Evolutionary conservation across 306 rosid genomes (phyloP).

Genomic region (Vachellia pachyceras): DNA sequence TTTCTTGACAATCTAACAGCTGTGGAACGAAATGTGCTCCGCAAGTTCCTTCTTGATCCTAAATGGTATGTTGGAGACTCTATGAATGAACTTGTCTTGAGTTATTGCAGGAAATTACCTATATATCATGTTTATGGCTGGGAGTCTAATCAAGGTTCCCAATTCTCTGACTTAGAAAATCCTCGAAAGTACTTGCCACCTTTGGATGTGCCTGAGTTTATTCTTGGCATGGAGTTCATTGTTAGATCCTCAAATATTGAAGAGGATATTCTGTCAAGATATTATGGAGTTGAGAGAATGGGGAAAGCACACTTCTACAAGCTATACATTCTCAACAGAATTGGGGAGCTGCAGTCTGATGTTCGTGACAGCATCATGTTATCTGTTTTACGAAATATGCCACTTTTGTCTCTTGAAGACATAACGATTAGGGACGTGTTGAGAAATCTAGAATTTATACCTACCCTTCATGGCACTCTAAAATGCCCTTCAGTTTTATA

Average conservation of each 20-base stretch:
- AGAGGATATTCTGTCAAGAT: constrained; percentile 75
- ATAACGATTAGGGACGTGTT: constrained; percentile 66
- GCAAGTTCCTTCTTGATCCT: constrained; percentile 81
- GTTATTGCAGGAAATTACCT: constrained; percentile 75
- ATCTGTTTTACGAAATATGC: constrained; percentile 76
- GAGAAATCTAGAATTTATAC: constrained; percentile 77
- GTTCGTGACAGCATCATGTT: constrained; percentile 82
- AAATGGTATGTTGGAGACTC: constrained; percentile 85
- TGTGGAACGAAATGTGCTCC: constrained; percentile 78
- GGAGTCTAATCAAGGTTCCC: constrained; percentile 58
- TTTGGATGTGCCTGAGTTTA: constrained; percentile 68
- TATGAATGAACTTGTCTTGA: constrained; percentile 61
- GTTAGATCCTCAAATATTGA: constrained; percentile 65
- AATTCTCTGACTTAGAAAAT: constrained; percentile 77
- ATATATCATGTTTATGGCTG: constrained; percentile 71
- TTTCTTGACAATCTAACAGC: constrained; percentile 62
- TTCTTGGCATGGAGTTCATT: constrained; percentile 80
- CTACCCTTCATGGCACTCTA: constrained; percentile 66
- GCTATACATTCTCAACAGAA: constrained; percentile 65
- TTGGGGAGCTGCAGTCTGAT: constrained; percentile 76
- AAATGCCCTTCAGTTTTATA: constrained; percentile 76
- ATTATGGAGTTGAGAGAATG: constrained; percentile 85
- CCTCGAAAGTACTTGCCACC: constrained; percentile 87
- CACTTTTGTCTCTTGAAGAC: constrained; percentile 84
- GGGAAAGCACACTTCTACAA: constrained; percentile 78